A percentile compares a stretch with the other conserved stretches of the same genome.
phyloP scores from a whole-genome alignment of 495 filamentous ascomycete genomes.

The Xylaria curta region DNA sequence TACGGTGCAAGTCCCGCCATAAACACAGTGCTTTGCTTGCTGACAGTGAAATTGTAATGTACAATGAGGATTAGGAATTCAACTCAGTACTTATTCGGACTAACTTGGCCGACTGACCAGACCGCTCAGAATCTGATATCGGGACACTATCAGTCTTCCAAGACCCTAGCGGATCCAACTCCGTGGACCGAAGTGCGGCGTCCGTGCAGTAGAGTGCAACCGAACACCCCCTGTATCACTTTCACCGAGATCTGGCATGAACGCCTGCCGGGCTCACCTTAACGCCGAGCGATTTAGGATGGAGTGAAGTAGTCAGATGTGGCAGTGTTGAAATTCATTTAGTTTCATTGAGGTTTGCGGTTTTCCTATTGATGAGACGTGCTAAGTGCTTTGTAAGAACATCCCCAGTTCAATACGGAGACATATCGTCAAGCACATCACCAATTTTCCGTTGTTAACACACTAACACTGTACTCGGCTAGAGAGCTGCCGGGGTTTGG shows the following conservation, averaged over 20 bases:
- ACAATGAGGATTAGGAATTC: background rate
- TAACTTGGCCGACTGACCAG: background rate
- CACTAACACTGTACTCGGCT: constrained; percentile 18
- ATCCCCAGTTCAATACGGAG: background rate
- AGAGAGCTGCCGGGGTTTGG: background rate
- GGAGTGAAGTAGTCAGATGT: background rate
- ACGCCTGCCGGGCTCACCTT: background rate
- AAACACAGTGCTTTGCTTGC: background rate
- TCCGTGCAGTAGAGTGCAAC: background rate
- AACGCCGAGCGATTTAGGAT: background rate
- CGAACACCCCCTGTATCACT: background rate
- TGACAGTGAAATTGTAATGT: background rate
- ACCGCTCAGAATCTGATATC: background rate
- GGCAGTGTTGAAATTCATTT: background rate
- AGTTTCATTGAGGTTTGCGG: background rate
- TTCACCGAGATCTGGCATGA: background rate
- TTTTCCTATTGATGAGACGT: background rate
- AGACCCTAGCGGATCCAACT: constrained; percentile 5
- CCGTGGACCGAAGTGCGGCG: background rate
- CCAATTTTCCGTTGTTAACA: background rate
- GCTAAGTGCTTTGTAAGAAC: background rate
- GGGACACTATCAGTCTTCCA: background rate
- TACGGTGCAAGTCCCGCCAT: background rate
- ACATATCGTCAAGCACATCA: background rate
- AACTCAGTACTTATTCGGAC: background rate